Evolutionary conservation across 2,329 filamentous ascomycete species (phyloP), one percentile per base, ranked within the genome.

Genomic region (Stemphylium lycopersici): DNA sequence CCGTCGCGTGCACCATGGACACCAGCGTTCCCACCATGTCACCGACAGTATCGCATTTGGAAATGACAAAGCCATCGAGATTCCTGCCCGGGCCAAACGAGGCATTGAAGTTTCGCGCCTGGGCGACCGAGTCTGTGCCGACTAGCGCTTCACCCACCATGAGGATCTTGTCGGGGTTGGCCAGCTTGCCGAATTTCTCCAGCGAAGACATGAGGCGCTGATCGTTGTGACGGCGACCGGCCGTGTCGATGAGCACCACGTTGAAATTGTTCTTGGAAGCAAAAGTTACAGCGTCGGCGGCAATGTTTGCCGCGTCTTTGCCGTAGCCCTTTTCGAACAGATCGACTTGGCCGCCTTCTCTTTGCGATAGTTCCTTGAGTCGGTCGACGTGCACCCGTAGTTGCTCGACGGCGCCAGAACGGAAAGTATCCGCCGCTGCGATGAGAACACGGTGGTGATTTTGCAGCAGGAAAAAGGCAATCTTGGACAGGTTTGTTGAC

Each of bases 11-110:
- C 34, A 99, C 93, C 81, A 99, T 93, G 73, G 91, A 96, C 59
- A 99, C 95, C 60, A 99, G 81, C 2, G 93, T 97, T 2, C 88
- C 92, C 38, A 97, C 92, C 93, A 98, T 98, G 78, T 97, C 93
- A n/a, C 95, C 96, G 33, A 99, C 96, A 0, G 95, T 99, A 78
- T 99, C 95, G 75, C 95, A 98, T 78, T 99, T 99, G 56, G 89
- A 93, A 67, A 99, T 97, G 72, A 99, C 96, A 77, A 99, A 99
- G 5, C 95, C 95, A 77, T 99, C 96, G 33, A 99, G 83, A 24
- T 85, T 85, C 52, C 93, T 83, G 12, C 87, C 87, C 4, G 85
- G 82, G 29, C 95, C 96, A 77, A 99, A 98, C 2, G 91, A 90
- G 33, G 88, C 87, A 72, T 97, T 97, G 80, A 99, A 99, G 78